Evolutionary conservation across 2,329 filamentous ascomycete species (phyloP), one percentile per base, ranked within the genome.

Genomic region (Alternaria brassicicola): DNA sequence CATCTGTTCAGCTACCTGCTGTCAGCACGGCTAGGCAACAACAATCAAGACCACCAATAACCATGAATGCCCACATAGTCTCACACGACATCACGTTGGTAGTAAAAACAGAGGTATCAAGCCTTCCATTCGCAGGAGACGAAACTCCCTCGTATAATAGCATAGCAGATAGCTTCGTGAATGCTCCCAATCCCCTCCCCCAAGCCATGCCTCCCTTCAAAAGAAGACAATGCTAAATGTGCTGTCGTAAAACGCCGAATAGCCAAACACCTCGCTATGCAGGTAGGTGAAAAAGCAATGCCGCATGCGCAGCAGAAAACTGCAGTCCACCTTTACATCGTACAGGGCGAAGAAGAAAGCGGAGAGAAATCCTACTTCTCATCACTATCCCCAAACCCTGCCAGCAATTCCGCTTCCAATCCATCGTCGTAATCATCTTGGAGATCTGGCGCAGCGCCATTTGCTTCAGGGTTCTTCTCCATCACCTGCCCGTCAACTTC

Each of bases 361-460:
- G 4, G 13, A n/a, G 1, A 23, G 1, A 35, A 48, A 4, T 15
- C 38, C 46, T 62, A 62, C 21, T 68, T 63, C 30, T 62, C 66
- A 26, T 67, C 67, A 31, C 65, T 70, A 26, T 68, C 64, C n/a
- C 52, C 65, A 26, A 71, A 69, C 6, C 66, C 70, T 15, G 78
- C 77, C 79, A 69, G 82, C 83, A 67, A 72, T 78, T 78, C 78
- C 3, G 74, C 78, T 26, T 76, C 73, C 12, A 73, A 62, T 9
- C 59, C 74, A n/a, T 85, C 84, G 73, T 88, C 88, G 48, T 89
- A 75, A 66, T 88, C 73, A 10, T 66, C 66, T 23, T 73, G 82
- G 52, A 84, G 84, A 28, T 77, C 78, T 3, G 72, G 59, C 56
- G 60, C 66, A 23, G 43, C 15, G 4, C 64, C 74, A 17, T 68